Evolutionary conservation across 352 stramenopile species (phyloP), one percentile per base, ranked within the genome.

Genomic region (Globisporangium polare): DNA sequence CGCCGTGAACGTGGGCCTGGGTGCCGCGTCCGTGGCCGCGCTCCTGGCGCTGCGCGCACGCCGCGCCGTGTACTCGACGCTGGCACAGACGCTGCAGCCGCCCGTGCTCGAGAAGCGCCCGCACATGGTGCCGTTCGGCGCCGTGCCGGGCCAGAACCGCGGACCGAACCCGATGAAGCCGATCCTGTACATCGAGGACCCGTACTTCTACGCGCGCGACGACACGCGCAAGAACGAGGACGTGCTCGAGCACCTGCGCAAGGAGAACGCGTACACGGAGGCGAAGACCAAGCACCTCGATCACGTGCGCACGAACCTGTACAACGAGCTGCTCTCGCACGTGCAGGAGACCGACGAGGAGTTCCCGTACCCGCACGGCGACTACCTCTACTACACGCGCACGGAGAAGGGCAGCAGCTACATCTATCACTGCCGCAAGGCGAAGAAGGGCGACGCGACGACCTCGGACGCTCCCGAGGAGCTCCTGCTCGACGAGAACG

Each of bases 181-280:
- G 26, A 75, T 93, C 22, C 63, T 92, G 64, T 83, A 91, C 54
- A 72, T 98, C 51, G 83, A 95, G 22, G 93, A 98, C 80, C 92
- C 92, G 52, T 98, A 98, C 73, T 97, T 95, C 58, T 98, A 97
- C 91, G 82, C 98, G 52, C 89, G 94, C 33, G 95, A 99, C 68
- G 95, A 99, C 64, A 76, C 82, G 31, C 85, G 96, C 68, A 94
- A 93, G 56, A 94, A 97, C 63, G 65, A 88, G 54, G 89, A 97
- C 59, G 82, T 99, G 47, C 66, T 99, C 22, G 75, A 92, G 54
- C 90, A 98, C 73, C 66, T 99, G 53, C 72, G 83, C 27, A 75
- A 90, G 50, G 96, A 99, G 67, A 99, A 99, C 70, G 80, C 73
- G 27, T 98, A 98, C 77, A 94, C 86, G 39, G 77, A 97, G 53